Conservation (phyloP, 176 grass and related monocot species). For the Ananas comosus region DNA sequence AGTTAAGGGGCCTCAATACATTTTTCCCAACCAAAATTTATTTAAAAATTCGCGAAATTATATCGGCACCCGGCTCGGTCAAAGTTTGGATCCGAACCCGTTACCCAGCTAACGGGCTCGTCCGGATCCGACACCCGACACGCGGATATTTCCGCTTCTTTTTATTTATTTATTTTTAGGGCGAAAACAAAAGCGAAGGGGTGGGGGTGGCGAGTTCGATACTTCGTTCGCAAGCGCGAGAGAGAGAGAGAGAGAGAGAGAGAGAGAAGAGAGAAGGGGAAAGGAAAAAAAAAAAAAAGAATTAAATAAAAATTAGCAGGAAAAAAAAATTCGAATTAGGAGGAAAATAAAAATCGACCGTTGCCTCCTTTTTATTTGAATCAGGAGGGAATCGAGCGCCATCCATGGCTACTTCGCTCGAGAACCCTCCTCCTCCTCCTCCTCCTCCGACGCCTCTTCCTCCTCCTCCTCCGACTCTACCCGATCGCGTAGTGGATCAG, state of each 20-base stretch:
- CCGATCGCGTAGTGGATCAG: conserved; percentile 39
- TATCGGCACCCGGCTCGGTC: too few species aligned
- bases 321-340: conserved; percentile 2
- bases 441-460: not conserved
- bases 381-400: conserved; percentile 12
- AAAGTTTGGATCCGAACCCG: too few species aligned
- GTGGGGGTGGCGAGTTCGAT: too few species aligned
- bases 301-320: not conserved
- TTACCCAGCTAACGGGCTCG: too few species aligned
- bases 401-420: conserved; percentile 42
- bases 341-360: conserved; percentile 8
- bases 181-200: too few species aligned
- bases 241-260: not conserved
- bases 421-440: conserved; percentile 1
- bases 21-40: too few species aligned
- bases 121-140: too few species aligned
- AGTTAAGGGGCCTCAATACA: too few species aligned
- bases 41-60: too few species aligned
- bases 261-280: not conserved
- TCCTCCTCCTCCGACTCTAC: conserved; percentile 1
- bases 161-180: too few species aligned
- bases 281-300: not conserved
- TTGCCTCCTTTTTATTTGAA: conserved; percentile 26
- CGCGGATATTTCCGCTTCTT: too few species aligned
- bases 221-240: too few species aligned